These are phyloP conservation scores for Mycena olivaceomarginata DNA, from an alignment of 768 basidiomycete genomes.

Conservation along the genomic window DNA sequence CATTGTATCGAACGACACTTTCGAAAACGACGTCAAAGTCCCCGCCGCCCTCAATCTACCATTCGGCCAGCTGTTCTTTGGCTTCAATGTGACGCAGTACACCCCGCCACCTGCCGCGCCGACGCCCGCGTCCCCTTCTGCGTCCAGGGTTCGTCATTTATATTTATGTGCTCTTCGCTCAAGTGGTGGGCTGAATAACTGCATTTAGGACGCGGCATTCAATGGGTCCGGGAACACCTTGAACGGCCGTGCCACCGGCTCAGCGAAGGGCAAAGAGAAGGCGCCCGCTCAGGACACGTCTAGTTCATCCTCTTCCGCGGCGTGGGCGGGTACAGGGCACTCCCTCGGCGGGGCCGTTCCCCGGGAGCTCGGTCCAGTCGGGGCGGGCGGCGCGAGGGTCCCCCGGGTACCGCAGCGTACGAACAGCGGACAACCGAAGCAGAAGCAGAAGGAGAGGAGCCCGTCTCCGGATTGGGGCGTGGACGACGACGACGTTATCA, in stretches of 20 bases:
- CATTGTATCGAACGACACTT: slow-evolving; percentile 87
- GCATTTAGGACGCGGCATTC: slow-evolving; percentile 68
- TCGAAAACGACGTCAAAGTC: slow-evolving; percentile 85
- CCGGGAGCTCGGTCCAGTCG: slow-evolving; percentile 66
- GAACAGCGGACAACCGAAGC: slow-evolving; percentile 50
- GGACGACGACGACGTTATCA: slow-evolving; percentile 88
- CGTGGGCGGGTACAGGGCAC: slow-evolving; percentile 70
- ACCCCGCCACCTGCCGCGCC: slow-evolving; percentile 65
- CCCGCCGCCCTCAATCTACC: slow-evolving; percentile 95
- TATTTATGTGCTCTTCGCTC: slow-evolving; percentile 1
- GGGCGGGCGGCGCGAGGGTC: slow-evolving; percentile 73
- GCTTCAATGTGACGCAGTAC: slow-evolving; percentile 89
- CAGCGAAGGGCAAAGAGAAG: slow-evolving; percentile 73
- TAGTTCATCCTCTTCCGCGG: slow-evolving; percentile 49
- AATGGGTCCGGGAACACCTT: slow-evolving; percentile 82
- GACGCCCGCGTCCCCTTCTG: slow-evolving; percentile 54
- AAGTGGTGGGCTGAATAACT: slow-evolving; percentile 28
- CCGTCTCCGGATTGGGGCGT: slow-evolving; percentile 90
- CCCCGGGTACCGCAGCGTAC: slow-evolving; percentile 66
- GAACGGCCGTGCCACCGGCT: slow-evolving; percentile 67
- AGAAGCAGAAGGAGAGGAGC: slow-evolving; percentile 69
- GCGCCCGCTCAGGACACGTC: slow-evolving; percentile 59
- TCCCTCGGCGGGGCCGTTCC: slow-evolving; percentile 65
- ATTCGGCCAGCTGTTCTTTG: slow-evolving; percentile 97
- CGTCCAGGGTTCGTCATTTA: slow-evolving; percentile 53